Conservation (phyloP, 306 rosid species). For the Oemleria cerasiformis region DNA sequence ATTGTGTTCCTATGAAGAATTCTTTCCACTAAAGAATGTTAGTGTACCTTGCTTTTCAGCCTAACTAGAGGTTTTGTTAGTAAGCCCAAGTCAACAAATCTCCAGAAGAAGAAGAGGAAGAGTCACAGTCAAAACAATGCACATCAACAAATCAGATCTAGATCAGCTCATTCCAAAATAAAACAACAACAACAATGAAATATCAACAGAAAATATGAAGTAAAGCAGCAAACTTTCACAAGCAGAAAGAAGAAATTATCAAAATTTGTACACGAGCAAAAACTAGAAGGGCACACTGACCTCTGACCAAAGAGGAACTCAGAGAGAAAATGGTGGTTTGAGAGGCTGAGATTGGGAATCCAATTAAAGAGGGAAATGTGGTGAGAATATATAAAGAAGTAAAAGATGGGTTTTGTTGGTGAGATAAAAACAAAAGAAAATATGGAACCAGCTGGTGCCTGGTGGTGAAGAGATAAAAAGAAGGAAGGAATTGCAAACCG, state of each 20-base stretch:
- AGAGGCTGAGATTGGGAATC: slow-evolving; percentile 31
- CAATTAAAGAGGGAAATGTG: slow-evolving; percentile 33
- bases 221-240: slow-evolving; percentile 10
- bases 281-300: slow-evolving; percentile 34
- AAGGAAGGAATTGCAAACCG: slow-evolving; percentile 16
- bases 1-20: not conserved
- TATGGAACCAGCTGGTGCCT: slow-evolving; percentile 37
- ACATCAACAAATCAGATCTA: slow-evolving; percentile 56
- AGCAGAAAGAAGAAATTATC: slow-evolving; percentile 1
- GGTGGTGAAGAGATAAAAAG: slow-evolving; percentile 22
- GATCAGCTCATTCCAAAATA: slow-evolving; percentile 30
- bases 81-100: slow-evolving; percentile 29
- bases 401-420: slow-evolving; percentile 34
- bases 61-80: slow-evolving; percentile 17
- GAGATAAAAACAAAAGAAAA: slow-evolving; percentile 23
- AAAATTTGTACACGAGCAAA: not conserved
- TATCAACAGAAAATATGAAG: not conserved
- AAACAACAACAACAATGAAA: slow-evolving; percentile 12
- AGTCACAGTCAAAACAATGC: slow-evolving; percentile 27
- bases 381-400: slow-evolving; percentile 39
- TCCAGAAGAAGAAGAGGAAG: slow-evolving; percentile 15
- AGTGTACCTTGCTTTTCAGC: not conserved
- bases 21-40: not conserved
- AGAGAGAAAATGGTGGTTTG: slow-evolving; percentile 45
- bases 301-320: slow-evolving; percentile 54